Conservation (phyloP, 139 green algal species). For the Picochlorum sp. region DNA sequence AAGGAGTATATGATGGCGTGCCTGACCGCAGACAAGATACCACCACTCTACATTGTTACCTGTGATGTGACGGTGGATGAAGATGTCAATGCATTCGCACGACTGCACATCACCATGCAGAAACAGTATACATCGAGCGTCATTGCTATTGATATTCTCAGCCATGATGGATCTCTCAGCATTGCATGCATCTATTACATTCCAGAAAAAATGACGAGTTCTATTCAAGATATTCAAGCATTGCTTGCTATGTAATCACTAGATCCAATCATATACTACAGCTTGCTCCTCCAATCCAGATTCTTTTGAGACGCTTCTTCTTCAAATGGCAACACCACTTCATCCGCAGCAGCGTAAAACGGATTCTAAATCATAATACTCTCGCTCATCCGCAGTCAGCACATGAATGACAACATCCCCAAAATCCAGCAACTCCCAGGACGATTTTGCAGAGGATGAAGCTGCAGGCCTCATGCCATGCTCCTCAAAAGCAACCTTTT, state of each 20-base stretch:
- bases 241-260: background rate
- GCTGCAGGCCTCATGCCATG: background rate
- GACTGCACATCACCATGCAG: too few species aligned
- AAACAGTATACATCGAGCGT: too few species aligned
- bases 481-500: slow-evolving; percentile 32
- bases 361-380: slow-evolving; percentile 52
- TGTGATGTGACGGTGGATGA: too few species aligned
- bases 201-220: too few species aligned
- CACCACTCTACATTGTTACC: too few species aligned
- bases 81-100: too few species aligned
- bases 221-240: too few species aligned
- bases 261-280: background rate
- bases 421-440: slow-evolving; percentile 51
- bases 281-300: background rate
- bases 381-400: slow-evolving; percentile 44
- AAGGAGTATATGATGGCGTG: too few species aligned
- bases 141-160: too few species aligned
- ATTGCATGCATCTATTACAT: too few species aligned
- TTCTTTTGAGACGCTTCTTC: background rate
- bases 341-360: slow-evolving; percentile 56
- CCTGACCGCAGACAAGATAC: too few species aligned
- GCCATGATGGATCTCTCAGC: too few species aligned
- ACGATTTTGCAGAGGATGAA: background rate
- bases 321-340: slow-evolving; percentile 36
- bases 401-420: slow-evolving; percentile 54